Conservation (phyloP, 1,284 basidiomycete species). For the Trametes polyzona region DNA sequence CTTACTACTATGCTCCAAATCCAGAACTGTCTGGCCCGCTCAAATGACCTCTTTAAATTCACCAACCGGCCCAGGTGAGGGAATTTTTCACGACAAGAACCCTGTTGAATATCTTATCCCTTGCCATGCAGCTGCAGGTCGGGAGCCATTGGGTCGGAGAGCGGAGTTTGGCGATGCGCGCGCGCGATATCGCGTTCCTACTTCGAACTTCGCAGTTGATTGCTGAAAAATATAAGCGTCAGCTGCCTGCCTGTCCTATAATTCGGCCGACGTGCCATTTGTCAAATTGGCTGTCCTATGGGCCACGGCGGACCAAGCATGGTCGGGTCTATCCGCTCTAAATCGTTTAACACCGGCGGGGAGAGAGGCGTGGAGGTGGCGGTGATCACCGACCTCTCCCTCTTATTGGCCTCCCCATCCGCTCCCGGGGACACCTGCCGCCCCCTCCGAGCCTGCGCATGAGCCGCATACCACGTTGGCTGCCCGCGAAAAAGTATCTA, state of each 20-base stretch:
- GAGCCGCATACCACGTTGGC: constrained; percentile 11
- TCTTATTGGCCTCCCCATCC: constrained; percentile 10
- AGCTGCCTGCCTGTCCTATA: background rate
- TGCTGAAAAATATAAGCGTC: constrained; percentile 1
- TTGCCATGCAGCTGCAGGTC: background rate
- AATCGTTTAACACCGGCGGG: background rate
- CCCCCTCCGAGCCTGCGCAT: background rate
- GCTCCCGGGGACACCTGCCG: constrained; percentile 2
- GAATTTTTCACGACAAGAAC: background rate
- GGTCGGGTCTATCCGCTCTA: background rate
- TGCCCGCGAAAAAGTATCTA: constrained; percentile 2
- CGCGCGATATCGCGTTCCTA: background rate
- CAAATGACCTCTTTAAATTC: background rate
- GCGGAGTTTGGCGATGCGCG: background rate
- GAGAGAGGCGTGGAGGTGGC: background rate
- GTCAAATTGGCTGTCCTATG: background rate
- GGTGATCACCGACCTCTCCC: constrained; percentile 5
- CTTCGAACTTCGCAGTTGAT: background rate
- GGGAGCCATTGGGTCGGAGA: background rate
- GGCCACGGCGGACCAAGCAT: background rate
- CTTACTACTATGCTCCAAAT: background rate
- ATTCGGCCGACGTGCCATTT: constrained; percentile 3
- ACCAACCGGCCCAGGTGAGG: background rate
- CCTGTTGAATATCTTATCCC: constrained; percentile 9
- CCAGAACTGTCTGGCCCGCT: background rate